Evolutionary conservation across 2,329 filamentous ascomycete species (phyloP), one percentile per base, ranked within the genome.

Genomic region (Fusarium sterilihyphosum): DNA sequence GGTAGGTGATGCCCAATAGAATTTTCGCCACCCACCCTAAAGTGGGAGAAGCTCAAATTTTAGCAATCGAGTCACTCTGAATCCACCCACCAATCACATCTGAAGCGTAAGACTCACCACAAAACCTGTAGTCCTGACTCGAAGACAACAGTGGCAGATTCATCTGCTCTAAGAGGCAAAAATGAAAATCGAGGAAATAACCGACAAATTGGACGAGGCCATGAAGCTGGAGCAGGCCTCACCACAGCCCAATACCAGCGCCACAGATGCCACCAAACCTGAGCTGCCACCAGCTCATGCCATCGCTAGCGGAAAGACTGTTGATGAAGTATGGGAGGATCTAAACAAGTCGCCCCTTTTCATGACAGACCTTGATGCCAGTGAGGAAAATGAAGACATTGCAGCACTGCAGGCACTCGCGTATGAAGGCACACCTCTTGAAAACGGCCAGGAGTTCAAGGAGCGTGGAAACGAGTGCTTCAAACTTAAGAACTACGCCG

Each of bases 381-480:
- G 97, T 79, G 86, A 92, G 77, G 93, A 97, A 74, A 98, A 98
- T 80, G 87, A 92, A 71, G 91, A 93, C 76, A 87, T 98, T 2
- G 95, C 97, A 78, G 97, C 96, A 2, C 88, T 99, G 69, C 93
- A 94, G 80, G 96, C 96, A 1, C 86, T 99, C 44, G 94, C 94
- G 37, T 98, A 98, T 81, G 96, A 99, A 85, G 97, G 96, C 26
- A 95, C 95, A 14, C 91, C 94, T 56, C 88, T 92, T 16, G 96
- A 98, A 82, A 92, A 97, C 71, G 93, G 92, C 26, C 85, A 89
- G 50, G 94, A 94, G 74, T 98, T 98, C 85, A 94, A 96, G 78
- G 92, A 96, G 81, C 93, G 94, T 76, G 96, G 96, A 40, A 99
- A 99, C 81, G 96, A 98, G 78, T 92, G 90, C 79, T 97, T 97